These are phyloP conservation scores for Acanthamoeba lugdunensis DNA, from an alignment of 208 protist genomes.

Conservation along the genomic window DNA sequence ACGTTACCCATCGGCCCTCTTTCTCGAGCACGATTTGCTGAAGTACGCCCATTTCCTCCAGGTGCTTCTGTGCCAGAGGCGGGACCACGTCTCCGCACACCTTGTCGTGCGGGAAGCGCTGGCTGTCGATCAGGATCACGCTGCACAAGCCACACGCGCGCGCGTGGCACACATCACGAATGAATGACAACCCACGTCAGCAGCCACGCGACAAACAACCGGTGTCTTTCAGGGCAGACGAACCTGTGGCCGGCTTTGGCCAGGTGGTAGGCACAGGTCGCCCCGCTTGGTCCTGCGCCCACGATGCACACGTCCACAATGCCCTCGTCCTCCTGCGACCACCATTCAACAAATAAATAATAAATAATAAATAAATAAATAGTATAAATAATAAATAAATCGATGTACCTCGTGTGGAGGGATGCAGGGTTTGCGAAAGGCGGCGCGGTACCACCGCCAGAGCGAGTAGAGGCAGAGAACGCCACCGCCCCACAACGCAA, in stretches of 20 bases:
- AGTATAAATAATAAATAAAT: not conserved
- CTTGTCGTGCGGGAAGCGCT: constrained; percentile 72
- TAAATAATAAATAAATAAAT: constrained; percentile 6
- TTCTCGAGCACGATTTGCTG: constrained; percentile 65
- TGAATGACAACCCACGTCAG: too few species aligned
- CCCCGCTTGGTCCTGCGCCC: constrained; percentile 52
- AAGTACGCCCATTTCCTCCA: constrained; percentile 72
- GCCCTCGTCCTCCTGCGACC: not conserved
- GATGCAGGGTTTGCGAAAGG: not conserved
- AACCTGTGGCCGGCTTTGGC: constrained; percentile 39
- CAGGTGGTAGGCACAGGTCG: constrained; percentile 63
- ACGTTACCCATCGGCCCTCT: constrained; percentile 61
- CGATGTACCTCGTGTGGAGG: not conserved
- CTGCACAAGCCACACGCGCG: not conserved
- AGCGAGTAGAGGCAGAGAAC: not conserved
- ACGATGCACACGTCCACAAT: constrained; percentile 72
- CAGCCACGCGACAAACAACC: too few species aligned
- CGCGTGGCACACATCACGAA: too few species aligned
- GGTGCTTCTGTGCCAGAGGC: constrained; percentile 44
- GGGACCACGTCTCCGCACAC: constrained; percentile 70
- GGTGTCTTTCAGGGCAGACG: not conserved
- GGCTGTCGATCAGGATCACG: constrained; percentile 58
- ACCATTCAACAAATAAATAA: not conserved
- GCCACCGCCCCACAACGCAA: not conserved
- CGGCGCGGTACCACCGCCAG: not conserved